A percentile compares a stretch with the other conserved stretches of the same genome.
These are phyloP conservation scores for Pythium guiyangense DNA, from an alignment of 352 stramenopile genomes.

Conservation along the genomic window DNA sequence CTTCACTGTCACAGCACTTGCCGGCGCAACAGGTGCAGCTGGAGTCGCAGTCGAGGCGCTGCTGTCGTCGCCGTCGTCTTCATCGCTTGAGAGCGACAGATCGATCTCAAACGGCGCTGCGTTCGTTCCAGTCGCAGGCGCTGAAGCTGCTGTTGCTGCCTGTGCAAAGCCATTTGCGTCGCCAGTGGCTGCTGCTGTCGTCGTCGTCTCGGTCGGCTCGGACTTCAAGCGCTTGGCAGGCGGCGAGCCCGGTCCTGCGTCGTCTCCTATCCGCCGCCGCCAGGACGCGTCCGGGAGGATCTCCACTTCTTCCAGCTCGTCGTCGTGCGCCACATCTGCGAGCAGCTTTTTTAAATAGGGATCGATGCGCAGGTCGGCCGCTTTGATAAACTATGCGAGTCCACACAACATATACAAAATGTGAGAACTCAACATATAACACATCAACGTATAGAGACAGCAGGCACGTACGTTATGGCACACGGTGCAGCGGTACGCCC, in stretches of 20 bases:
- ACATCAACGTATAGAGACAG: background rate
- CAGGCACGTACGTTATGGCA: conserved; percentile 82
- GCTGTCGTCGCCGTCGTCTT: conserved; percentile 46
- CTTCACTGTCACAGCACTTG: conserved; percentile 2
- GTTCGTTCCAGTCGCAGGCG: conserved; percentile 20
- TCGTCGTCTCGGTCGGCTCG: conserved; percentile 22
- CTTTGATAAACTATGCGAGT: conserved; percentile 75
- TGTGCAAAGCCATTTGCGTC: background rate
- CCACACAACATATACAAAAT: conserved; percentile 4
- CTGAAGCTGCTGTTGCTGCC: conserved; percentile 2
- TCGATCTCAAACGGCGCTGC: conserved; percentile 66
- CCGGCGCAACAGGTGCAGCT: conserved; percentile 3
- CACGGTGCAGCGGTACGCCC: conserved; percentile 87
- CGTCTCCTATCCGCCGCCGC: conserved; percentile 56
- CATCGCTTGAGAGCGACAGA: conserved; percentile 59
- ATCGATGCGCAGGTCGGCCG: conserved; percentile 85
- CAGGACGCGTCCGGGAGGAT: conserved; percentile 85
- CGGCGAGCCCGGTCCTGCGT: conserved; percentile 23
- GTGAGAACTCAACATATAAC: background rate
- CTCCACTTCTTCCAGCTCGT: conserved; percentile 89
- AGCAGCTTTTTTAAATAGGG: conserved; percentile 90
- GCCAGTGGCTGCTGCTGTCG: background rate
- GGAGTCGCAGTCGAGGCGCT: background rate
- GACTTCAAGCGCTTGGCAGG: conserved; percentile 56
- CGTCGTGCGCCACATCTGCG: conserved; percentile 65